Evolutionary conservation across 371 early-diverging fungal species (phyloP).

Genomic region (Ordospora colligata): DNA sequence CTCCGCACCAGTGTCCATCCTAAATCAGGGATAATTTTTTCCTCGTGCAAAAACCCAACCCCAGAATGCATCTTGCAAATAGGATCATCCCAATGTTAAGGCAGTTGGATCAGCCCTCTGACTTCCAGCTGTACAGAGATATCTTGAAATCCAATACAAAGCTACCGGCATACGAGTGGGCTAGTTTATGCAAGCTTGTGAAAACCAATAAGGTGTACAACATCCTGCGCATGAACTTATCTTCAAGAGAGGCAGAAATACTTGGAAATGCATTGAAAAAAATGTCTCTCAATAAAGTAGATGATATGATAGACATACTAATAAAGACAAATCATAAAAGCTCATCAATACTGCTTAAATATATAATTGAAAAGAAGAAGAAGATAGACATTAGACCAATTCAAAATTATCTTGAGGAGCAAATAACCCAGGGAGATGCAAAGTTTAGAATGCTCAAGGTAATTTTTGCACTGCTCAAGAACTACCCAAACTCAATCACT

Average conservation of each 20-base stretch:
- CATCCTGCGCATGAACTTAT: conserved; percentile 30
- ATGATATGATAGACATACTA: conserved; percentile 37
- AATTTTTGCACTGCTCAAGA: conserved; percentile 4
- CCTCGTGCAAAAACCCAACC: not conserved
- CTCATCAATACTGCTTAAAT: conserved; percentile 35
- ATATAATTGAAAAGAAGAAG: conserved; percentile 43
- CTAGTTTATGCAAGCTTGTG: not conserved
- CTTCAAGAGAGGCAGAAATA: conserved; percentile 33
- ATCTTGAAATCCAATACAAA: conserved; percentile 27
- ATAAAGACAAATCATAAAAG: not conserved
- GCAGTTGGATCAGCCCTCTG: not conserved
- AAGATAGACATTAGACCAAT: conserved; percentile 21
- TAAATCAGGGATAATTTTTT: conserved; percentile 33
- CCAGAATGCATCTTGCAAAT: conserved; percentile 28
- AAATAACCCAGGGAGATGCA: conserved; percentile 5
- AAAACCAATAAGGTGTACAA: conserved; percentile 11
- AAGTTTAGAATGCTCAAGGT: conserved; percentile 24
- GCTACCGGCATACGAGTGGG: conserved; percentile 33
- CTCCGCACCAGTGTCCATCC: conserved; percentile 41
- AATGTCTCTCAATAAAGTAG: conserved; percentile 30
- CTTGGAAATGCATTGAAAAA: conserved; percentile 46
- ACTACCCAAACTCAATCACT: conserved; percentile 22
- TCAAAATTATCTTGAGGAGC: conserved; percentile 12
- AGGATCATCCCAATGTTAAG: conserved; percentile 9
- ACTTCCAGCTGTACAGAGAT: conserved; percentile 11